These are phyloP conservation scores for Microcyclosporella mali DNA, from an alignment of 2,329 filamentous ascomycete genomes.

Conservation along the genomic window DNA sequence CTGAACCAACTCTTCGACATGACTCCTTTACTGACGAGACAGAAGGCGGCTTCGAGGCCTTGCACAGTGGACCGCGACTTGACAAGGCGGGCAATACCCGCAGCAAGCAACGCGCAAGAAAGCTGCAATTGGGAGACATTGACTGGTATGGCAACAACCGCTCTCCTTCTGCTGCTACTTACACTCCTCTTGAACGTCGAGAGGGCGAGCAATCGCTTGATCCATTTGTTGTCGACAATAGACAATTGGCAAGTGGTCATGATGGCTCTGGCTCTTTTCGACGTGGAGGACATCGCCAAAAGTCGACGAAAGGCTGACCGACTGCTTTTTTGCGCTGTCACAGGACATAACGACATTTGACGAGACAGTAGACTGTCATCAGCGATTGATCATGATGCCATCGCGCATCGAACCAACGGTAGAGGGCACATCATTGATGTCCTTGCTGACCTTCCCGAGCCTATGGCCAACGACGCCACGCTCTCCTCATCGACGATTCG, in stretches of 20 bases:
- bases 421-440: not conserved
- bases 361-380: slow-evolving; percentile 9
- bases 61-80: slow-evolving; percentile 40
- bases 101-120: slow-evolving; percentile 73
- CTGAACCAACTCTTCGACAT: slow-evolving; percentile 1
- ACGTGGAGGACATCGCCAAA: slow-evolving; percentile 5
- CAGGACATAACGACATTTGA: slow-evolving; percentile 26
- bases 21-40: slow-evolving; percentile 26
- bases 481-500: too few species aligned
- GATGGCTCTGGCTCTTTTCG: slow-evolving; percentile 9
- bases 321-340: slow-evolving; percentile 15
- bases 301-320: slow-evolving; percentile 21
- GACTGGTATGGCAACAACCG: slow-evolving; percentile 67
- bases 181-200: slow-evolving; percentile 10
- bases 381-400: slow-evolving; percentile 4
- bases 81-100: slow-evolving; percentile 60
- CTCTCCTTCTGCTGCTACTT: slow-evolving; percentile 9
- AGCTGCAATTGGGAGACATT: slow-evolving; percentile 91
- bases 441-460: slow-evolving; percentile 3
- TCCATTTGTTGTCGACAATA: slow-evolving; percentile 27
- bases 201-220: slow-evolving; percentile 24
- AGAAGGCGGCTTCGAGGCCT: slow-evolving; percentile 29
- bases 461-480: not conserved
- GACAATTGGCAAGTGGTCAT: slow-evolving; percentile 13
- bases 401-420: not conserved